A percentile compares a stretch with the other conserved stretches of the same genome.
Evolutionary conservation across 345 rosid genomes (phyloP).

Genomic region (Adansonia digitata): DNA sequence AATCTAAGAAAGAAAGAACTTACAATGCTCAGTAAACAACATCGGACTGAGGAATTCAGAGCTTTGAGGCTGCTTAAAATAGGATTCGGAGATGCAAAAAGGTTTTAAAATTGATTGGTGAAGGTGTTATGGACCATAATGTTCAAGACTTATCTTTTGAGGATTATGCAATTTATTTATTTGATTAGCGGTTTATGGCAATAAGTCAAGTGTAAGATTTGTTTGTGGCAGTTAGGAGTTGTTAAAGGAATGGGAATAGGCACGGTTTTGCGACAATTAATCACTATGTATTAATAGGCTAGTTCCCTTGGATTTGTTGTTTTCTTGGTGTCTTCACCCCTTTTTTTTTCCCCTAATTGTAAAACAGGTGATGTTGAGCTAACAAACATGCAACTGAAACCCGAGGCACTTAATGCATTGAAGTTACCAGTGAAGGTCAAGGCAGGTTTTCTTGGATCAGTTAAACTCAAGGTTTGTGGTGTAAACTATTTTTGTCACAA

Average conservation of each 20-base stretch:
- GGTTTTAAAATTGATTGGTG: neutral
- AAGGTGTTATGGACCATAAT: neutral
- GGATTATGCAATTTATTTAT: neutral
- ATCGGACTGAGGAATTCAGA: neutral
- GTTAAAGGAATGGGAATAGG: neutral
- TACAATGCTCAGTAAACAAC: neutral
- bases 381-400: slow-evolving; percentile 94
- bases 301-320: neutral
- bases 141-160: neutral
- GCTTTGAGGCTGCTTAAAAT: neutral
- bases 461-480: slow-evolving; percentile 79
- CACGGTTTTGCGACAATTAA: slow-evolving; percentile 1
- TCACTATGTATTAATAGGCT: neutral
- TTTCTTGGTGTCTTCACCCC: neutral
- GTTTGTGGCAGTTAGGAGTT: neutral
- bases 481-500: neutral
- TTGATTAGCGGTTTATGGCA: neutral
- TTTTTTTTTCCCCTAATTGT: neutral
- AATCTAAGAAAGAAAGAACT: neutral
- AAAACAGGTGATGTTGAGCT: slow-evolving; percentile 86
- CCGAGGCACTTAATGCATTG: slow-evolving; percentile 95
- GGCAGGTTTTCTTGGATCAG: slow-evolving; percentile 99
- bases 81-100: neutral
- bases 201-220: neutral
- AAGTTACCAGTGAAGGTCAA: slow-evolving; percentile 96